Base-by-base conservation (phyloP, 768 basidiomycete genomes). In the Tremella fuciformis region DNA sequence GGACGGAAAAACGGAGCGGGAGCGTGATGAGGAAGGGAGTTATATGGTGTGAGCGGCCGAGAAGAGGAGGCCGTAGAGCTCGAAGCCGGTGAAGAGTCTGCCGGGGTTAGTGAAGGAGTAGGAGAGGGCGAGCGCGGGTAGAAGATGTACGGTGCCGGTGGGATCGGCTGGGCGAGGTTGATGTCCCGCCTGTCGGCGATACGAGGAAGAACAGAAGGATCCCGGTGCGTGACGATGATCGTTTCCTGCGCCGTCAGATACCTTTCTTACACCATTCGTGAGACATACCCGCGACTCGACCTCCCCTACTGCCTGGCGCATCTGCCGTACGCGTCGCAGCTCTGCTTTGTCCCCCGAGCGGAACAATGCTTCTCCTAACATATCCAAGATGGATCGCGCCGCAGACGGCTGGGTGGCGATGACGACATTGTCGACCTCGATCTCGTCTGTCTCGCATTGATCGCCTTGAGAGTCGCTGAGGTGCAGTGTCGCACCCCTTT, bases 361-460 rank as follows among this genome's bases (percentile, higher is more conserved):
- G 16, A 19, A 18, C 22, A 77, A 48, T 19, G 47, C 52, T 8
- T 53, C 40, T 22, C 63, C 55, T 19, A 73, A 56, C 49, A 61
- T 79, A 0, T 76, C 71, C 13, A 89, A 75, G 3, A 89, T 76
- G 4, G 80, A 79, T 13, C 79, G 74, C 13, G 86, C 87, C 25
- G 83, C 82, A 49, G 83, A 83, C 6, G 88, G 88, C 71, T 88
- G 87, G 0, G 88, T 89, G 4, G 86, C 88, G 50, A 89, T 80
- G 6, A 89, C 77, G 57, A 91, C 76, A 68, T 86, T 85, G 50
- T 83, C 81, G 66, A 88, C 88, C 7, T 38, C 8, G 8, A 70
- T 37, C 16, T 60, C 56, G 6, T 66, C 62, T 3, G 50, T 55
- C 3, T 46, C 41, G 13, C 44, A 24, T n/a, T 42, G 53, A 6